These are phyloP conservation scores for Metrosideros polymorpha DNA, from an alignment of 441 rosid species.

Conservation along the genomic window DNA sequence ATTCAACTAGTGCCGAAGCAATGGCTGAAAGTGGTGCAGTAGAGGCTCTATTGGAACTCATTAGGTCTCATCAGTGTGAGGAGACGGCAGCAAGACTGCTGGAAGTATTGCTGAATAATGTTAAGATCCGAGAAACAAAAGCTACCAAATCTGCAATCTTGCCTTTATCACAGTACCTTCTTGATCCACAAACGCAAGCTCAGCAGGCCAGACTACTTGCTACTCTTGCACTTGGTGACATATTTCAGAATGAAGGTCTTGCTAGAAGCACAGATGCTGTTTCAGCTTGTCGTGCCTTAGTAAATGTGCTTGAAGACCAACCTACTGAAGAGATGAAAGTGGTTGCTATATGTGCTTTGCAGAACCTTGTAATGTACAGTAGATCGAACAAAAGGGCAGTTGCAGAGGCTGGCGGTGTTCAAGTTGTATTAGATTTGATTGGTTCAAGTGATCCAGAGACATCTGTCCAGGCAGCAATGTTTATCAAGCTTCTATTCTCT, in stretches of 20 bases:
- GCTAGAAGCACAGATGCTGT: conserved; percentile 98
- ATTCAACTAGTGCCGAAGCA: conserved; percentile 95
- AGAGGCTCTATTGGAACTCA: conserved; percentile 97
- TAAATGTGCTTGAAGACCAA: conserved; percentile 98
- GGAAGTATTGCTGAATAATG: conserved; percentile 93
- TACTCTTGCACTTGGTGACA: conserved; percentile 96
- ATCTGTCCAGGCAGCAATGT: conserved; percentile 98
- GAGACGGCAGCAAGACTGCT: conserved; percentile 96
- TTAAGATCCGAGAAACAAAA: conserved; percentile 95
- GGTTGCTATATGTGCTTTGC: conserved; percentile 97
- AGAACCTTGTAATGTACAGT: conserved; percentile 97
- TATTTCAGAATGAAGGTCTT: conserved; percentile 93
- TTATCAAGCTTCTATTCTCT: conserved; percentile 90
- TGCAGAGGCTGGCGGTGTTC: conserved; percentile 99
- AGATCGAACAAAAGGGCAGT: conserved; percentile 98
- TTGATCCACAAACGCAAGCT: conserved; percentile 99
- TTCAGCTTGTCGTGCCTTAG: conserved; percentile 97
- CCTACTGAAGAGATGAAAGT: conserved; percentile 99
- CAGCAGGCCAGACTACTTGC: conserved; percentile 96
- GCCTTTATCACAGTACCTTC: conserved; percentile 93
- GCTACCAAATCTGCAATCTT: conserved; percentile 83
- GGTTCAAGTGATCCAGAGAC: conserved; percentile 99
- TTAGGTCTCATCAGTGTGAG: conserved; percentile 95
- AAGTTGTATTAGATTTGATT: conserved; percentile 91
- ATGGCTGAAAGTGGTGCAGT: conserved; percentile 99